Evolutionary conservation across 371 early-diverging fungal genomes (phyloP), one percentile per base, ranked within the genome.

Genomic region (Batkoa obscura): DNA sequence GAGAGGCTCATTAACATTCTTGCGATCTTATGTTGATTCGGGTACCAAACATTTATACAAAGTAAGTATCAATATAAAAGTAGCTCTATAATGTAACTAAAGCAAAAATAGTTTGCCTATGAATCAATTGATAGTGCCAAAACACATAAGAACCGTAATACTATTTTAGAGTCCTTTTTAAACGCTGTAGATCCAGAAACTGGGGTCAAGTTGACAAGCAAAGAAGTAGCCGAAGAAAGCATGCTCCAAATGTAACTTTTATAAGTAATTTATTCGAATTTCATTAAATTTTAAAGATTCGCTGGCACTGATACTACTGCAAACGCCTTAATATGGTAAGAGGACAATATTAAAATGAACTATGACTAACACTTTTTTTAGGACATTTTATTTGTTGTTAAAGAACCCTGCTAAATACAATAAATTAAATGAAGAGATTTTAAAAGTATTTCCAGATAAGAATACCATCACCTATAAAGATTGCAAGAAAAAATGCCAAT

Each of bases 401-500:
- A 5, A 39, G 13, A 39, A 39, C 13, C 41, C 41, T 13, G 41
- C 5, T 39, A 8, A 13, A 5, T 39, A 39, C 41, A 5, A 39
- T 5, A 39, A 39, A 13, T 13, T 39, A 39, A 8, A 8, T 5
- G 41, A 5, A 39, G 41, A 39, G 13, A 8, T 39, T 5, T 5
- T 39, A 8, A 8, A 5, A 8, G 41, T 8, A 39, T 39, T 39
- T 39, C 5, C 5, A 39, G 41, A 39, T 39, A 8, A 5, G 41
- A 39, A 36, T 3, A 17, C n/a, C n/a, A n/a, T n/a, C n/a, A n/a
- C n/a, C n/a, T n/a, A n/a, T n/a, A n/a, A n/a, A n/a, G n/a, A n/a
- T n/a, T n/a, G n/a, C n/a, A n/a, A n/a, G n/a, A n/a, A 4, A 13
- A 39, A 39, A 39, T 47, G 70, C 31, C 67, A n/a, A 5, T 48